These are phyloP conservation scores for Dactylellina cionopaga DNA, from an alignment of 2,329 filamentous ascomycete species.

Conservation along the genomic window DNA sequence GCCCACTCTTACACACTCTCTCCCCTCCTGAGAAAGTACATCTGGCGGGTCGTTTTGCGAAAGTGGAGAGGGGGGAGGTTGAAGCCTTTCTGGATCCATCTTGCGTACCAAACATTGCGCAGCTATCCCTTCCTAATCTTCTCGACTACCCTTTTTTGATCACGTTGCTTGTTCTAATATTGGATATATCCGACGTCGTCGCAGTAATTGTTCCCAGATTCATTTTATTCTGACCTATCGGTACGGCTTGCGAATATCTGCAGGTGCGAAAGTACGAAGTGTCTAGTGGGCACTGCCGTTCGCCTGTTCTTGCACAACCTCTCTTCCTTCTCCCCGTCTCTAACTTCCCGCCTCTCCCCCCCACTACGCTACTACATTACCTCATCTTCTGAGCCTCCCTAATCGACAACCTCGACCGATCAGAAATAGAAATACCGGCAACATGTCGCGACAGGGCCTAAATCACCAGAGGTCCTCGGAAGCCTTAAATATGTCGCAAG, in stretches of 20 bases:
- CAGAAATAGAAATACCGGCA: conserved; percentile 38
- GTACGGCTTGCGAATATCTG: conserved; percentile 28
- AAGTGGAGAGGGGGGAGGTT: conserved; percentile 2
- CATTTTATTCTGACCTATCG: conserved; percentile 30
- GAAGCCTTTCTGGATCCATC: conserved; percentile 14
- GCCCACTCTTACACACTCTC: not conserved
- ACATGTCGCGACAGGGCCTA: conserved; percentile 52
- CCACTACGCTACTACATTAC: conserved; percentile 26
- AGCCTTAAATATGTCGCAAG: conserved; percentile 51
- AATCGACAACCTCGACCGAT: conserved; percentile 38
- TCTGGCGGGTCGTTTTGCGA: conserved; percentile 18
- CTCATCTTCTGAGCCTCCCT: too few species aligned
- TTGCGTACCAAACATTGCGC: conserved; percentile 38
- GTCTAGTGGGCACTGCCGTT: conserved; percentile 44
- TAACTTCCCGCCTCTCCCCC: conserved; percentile 17
- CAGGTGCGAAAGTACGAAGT: not conserved
- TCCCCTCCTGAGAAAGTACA: not conserved
- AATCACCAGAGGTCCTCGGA: conserved; percentile 49
- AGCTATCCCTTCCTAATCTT: conserved; percentile 35
- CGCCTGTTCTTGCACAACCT: conserved; percentile 43
- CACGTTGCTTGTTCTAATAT: conserved; percentile 52
- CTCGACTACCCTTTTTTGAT: conserved; percentile 11
- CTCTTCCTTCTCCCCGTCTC: conserved; percentile 13
- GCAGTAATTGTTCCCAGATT: not conserved
- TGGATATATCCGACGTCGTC: conserved; percentile 22